Conservation (phyloP, 495 filamentous ascomycete species). For the Daldinia caldariorum region DNA sequence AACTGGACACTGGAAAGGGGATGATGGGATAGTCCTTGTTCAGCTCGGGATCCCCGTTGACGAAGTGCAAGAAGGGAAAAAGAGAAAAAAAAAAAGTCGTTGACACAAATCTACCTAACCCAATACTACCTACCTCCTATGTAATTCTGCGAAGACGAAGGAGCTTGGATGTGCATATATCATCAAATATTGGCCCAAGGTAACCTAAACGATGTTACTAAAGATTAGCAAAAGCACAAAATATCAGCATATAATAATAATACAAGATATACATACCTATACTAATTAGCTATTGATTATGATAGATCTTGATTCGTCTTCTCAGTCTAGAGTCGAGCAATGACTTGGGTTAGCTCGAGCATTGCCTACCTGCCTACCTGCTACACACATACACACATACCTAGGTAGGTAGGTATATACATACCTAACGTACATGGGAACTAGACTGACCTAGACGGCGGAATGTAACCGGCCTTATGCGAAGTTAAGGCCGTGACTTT, state of each 20-base stretch:
- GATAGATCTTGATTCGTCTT: neutral
- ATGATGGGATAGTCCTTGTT: conserved; percentile 9
- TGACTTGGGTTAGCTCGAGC: neutral
- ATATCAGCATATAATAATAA: neutral
- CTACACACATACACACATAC: neutral
- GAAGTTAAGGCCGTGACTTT: conserved; percentile 17
- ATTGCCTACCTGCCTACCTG: neutral
- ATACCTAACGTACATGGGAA: neutral
- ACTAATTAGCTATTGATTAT: neutral
- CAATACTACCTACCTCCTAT: too few species aligned
- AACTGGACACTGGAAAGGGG: neutral
- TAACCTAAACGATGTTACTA: neutral
- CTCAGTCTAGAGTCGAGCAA: conserved; percentile 3
- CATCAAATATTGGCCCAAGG: too few species aligned
- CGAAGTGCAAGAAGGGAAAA: conserved; percentile 1
- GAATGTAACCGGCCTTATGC: conserved; percentile 8
- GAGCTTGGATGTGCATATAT: neutral
- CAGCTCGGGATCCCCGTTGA: conserved; percentile 29
- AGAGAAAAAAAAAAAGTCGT: neutral
- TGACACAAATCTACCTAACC: neutral
- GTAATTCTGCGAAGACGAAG: conserved; percentile 4
- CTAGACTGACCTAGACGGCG: neutral
- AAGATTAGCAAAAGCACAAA: neutral
- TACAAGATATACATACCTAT: neutral
- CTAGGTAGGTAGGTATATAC: too few species aligned